These are phyloP conservation scores for Apiospora hydei DNA, from an alignment of 2,329 filamentous ascomycete genomes.

Conservation along the genomic window DNA sequence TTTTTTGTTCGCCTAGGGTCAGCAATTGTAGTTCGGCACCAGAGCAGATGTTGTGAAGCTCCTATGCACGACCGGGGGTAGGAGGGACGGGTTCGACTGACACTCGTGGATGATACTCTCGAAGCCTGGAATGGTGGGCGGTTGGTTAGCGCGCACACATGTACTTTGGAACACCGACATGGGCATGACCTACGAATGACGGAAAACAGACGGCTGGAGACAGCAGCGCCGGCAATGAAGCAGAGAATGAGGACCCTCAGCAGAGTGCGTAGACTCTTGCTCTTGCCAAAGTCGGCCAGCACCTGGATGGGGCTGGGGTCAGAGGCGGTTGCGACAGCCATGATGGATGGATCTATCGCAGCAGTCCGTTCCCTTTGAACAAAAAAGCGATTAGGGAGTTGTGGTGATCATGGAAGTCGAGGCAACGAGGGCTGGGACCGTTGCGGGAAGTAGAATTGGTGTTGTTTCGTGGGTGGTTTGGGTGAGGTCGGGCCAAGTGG, in stretches of 20 bases:
- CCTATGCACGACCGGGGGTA: not conserved
- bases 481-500: slow-evolving; percentile 9
- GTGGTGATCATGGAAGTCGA: slow-evolving; percentile 27
- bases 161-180: not conserved
- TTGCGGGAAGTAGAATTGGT: slow-evolving; percentile 20
- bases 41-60: not conserved
- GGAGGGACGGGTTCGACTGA: slow-evolving; percentile 53
- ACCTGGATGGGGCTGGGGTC: slow-evolving; percentile 36
- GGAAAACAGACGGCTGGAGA: slow-evolving; percentile 94
- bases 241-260: slow-evolving; percentile 88
- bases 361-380: slow-evolving; percentile 23
- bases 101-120: slow-evolving; percentile 99
- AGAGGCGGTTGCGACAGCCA: slow-evolving; percentile 47
- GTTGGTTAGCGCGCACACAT: slow-evolving; percentile 23
- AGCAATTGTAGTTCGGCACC: slow-evolving; percentile 23
- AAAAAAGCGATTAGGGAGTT: slow-evolving; percentile 25
- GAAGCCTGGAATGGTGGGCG: slow-evolving; percentile 67
- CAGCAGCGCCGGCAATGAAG: slow-evolving; percentile 89
- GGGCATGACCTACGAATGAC: slow-evolving; percentile 80
- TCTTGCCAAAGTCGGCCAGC: slow-evolving; percentile 77
- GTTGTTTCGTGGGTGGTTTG: slow-evolving; percentile 18
- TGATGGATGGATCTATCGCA: slow-evolving; percentile 37
- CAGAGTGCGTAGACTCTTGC: slow-evolving; percentile 82
- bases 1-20: not conserved
- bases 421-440: slow-evolving; percentile 18